Evolutionary conservation across 805 yeast species (phyloP).

Genomic region (Candida silvicultrix): DNA sequence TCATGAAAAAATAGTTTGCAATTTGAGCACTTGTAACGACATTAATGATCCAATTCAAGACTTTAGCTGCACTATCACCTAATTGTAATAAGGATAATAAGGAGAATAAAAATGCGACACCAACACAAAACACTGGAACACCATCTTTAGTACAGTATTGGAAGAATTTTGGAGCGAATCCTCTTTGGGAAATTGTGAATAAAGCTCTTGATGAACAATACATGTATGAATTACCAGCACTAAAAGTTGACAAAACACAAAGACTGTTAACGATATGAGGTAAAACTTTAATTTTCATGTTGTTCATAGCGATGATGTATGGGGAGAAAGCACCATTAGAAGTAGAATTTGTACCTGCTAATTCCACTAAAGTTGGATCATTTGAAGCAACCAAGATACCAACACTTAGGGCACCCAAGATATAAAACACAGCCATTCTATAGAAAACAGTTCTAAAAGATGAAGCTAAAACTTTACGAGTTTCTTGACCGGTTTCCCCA

Average conservation of each 20-base stretch:
- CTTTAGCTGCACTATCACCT: conserved; percentile 50
- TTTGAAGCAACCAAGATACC: conserved; percentile 61
- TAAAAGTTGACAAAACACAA: conserved; percentile 46
- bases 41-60: conserved; percentile 65
- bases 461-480: conserved; percentile 60
- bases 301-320: conserved; percentile 49
- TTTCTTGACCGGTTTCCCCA: conserved; percentile 65
- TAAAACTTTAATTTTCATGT: conserved; percentile 43
- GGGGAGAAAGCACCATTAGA: conserved; percentile 48
- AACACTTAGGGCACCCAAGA: conserved; percentile 57
- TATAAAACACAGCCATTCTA: conserved; percentile 53
- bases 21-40: conserved; percentile 64
- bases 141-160: conserved; percentile 56
- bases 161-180: conserved; percentile 57
- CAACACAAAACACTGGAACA: conserved; percentile 68
- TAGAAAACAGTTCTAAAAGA: conserved; percentile 68
- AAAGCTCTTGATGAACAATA: conserved; percentile 58
- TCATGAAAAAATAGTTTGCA: conserved; percentile 49
- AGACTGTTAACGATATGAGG: conserved; percentile 47
- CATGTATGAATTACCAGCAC: conserved; percentile 52
- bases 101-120: conserved; percentile 48
- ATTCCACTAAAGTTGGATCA: conserved; percentile 41
- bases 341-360: conserved; percentile 33
- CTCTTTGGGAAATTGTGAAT: conserved; percentile 46
- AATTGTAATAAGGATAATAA: conserved; percentile 62